phyloP scores from a whole-genome alignment of 1,284 basidiomycete species.

The Ganoderma leucocontextum region DNA sequence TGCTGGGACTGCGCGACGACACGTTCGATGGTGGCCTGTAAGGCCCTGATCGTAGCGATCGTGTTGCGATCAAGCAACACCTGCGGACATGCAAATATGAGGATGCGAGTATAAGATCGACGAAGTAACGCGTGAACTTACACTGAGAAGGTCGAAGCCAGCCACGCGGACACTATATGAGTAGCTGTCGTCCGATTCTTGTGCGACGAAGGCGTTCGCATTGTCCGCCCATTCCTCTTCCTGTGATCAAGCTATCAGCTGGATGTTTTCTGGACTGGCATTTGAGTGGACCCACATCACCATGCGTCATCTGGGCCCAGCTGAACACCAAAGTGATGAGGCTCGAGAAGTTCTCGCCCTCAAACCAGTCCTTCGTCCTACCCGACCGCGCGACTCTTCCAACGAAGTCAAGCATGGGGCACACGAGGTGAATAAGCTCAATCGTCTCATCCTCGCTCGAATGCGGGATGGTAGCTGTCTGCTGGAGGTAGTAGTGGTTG shows the following conservation, averaged over 20 bases:
- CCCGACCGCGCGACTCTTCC: constrained; percentile 69
- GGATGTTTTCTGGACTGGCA: neutral
- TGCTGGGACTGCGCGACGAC: constrained; percentile 64
- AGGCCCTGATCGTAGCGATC: constrained; percentile 59
- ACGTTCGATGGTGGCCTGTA: constrained; percentile 68
- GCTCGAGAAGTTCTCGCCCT: constrained; percentile 57
- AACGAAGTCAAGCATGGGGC: constrained; percentile 85
- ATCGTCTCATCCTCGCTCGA: constrained; percentile 83
- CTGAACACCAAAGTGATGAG: constrained; percentile 71
- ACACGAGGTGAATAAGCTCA: constrained; percentile 79
- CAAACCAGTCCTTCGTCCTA: constrained; percentile 70
- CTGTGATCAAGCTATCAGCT: constrained; percentile 46
- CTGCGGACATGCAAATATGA: constrained; percentile 47
- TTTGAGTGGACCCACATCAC: constrained; percentile 70
- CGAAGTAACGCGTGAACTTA: constrained; percentile 41
- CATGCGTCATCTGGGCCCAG: constrained; percentile 88
- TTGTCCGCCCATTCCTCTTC: constrained; percentile 93
- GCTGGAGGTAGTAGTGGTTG: constrained; percentile 71
- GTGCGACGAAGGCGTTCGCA: constrained; percentile 91
- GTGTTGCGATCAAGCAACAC: constrained; percentile 77
- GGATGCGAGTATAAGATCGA: neutral
- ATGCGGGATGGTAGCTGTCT: constrained; percentile 60
- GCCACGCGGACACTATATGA: constrained; percentile 85
- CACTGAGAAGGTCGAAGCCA: constrained; percentile 85
- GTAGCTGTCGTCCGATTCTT: constrained; percentile 93